phyloP scores from a whole-genome alignment of 768 basidiomycete species.

The Paxillus involutus region DNA sequence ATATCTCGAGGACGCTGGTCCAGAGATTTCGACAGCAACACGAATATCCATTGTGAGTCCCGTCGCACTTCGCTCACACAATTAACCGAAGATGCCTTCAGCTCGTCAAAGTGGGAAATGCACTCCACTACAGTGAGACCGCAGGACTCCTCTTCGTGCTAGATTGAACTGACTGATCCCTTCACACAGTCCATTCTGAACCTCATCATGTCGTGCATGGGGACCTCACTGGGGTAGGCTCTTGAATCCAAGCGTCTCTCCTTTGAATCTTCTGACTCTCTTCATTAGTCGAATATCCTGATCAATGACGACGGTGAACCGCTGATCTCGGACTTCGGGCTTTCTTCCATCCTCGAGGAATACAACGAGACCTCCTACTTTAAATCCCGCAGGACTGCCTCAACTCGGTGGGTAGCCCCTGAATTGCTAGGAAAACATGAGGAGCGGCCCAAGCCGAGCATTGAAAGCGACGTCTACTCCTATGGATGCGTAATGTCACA shows the following conservation, averaged over 20 bases:
- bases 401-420: slow-evolving; percentile 16
- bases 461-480: slow-evolving; percentile 18
- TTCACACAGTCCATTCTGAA: slow-evolving; percentile 2
- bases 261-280: not conserved
- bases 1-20: slow-evolving; percentile 37
- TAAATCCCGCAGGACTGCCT: slow-evolving; percentile 5
- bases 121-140: slow-evolving; percentile 38
- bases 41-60: slow-evolving; percentile 35
- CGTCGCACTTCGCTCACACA: not conserved
- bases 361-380: slow-evolving; percentile 28
- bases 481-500: slow-evolving; percentile 22
- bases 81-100: slow-evolving; percentile 8
- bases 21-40: slow-evolving; percentile 34
- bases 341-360: slow-evolving; percentile 39
- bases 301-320: slow-evolving; percentile 3
- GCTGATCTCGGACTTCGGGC: slow-evolving; percentile 37
- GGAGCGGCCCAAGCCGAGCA: not conserved
- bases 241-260: not conserved
- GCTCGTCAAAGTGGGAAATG: slow-evolving; percentile 41
- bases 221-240: slow-evolving; percentile 9
- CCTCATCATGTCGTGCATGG: slow-evolving; percentile 2
- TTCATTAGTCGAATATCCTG: slow-evolving; percentile 7
- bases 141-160: not conserved
- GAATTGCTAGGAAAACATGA: slow-evolving; percentile 7
- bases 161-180: not conserved